A percentile compares a stretch with the other conserved stretches of the same genome.
phyloP scores from a whole-genome alignment of 1,139 yeast genomes.

The Candida dubliniensis region DNA sequence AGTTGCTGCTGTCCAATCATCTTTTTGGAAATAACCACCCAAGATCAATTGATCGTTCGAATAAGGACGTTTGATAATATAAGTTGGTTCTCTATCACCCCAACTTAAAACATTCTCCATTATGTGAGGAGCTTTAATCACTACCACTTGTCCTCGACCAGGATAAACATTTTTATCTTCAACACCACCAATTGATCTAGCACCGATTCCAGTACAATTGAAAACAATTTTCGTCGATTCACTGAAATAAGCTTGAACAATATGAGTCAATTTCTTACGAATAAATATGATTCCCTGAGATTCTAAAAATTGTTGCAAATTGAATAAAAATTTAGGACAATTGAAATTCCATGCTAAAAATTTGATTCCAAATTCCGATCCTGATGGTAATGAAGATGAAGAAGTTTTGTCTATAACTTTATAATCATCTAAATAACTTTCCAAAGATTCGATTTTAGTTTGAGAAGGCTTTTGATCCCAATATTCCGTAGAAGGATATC shows the following conservation, averaged over 20 bases:
- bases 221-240: constrained; percentile 47
- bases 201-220: constrained; percentile 72
- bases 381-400: constrained; percentile 50
- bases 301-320: constrained; percentile 42
- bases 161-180: constrained; percentile 55
- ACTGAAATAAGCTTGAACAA: constrained; percentile 52
- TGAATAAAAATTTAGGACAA: constrained; percentile 57
- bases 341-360: constrained; percentile 67
- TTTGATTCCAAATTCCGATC: constrained; percentile 51
- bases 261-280: constrained; percentile 46
- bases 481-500: constrained; percentile 52
- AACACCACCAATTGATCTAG: constrained; percentile 57
- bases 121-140: constrained; percentile 57
- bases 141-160: constrained; percentile 69
- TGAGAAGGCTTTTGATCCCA: constrained; percentile 51
- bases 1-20: constrained; percentile 58
- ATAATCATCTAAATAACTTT: constrained; percentile 47
- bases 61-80: constrained; percentile 67
- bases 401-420: constrained; percentile 25
- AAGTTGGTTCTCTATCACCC: constrained; percentile 56
- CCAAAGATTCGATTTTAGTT: constrained; percentile 44
- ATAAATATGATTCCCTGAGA: constrained; percentile 50
- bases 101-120: constrained; percentile 50
- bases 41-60: constrained; percentile 61
- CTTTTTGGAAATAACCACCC: constrained; percentile 66